A percentile compares a stretch with the other conserved stretches of the same genome.
Conservation (phyloP, 2,329 filamentous ascomycete species). For the Keithomyces neogunnii region DNA sequence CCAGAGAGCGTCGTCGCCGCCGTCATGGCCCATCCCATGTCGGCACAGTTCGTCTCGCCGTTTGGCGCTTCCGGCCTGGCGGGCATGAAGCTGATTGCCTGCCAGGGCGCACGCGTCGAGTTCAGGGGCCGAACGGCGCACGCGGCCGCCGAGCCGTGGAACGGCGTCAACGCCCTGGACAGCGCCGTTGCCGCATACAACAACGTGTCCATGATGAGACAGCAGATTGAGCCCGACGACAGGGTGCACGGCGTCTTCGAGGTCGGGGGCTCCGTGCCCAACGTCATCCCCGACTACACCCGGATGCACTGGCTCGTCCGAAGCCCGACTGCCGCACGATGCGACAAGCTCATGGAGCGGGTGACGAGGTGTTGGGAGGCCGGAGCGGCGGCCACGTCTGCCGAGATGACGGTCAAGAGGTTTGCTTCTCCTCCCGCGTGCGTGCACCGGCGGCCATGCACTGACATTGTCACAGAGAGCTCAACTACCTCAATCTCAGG, state of each 20-base stretch:
- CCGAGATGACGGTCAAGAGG: background rate
- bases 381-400: background rate
- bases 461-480: background rate
- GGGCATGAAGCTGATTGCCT: constrained; percentile 19
- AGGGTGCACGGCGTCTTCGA: constrained; percentile 41
- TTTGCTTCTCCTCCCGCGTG: background rate
- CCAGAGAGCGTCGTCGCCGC: constrained; percentile 1
- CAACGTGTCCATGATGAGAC: constrained; percentile 35
- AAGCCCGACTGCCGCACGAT: background rate
- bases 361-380: background rate
- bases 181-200: constrained; percentile 33
- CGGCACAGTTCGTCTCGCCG: constrained; percentile 1
- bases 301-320: constrained; percentile 20
- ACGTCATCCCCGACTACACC: constrained; percentile 33
- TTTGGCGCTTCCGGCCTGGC: constrained; percentile 11
- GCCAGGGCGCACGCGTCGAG: constrained; percentile 10
- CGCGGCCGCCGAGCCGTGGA: constrained; percentile 38
- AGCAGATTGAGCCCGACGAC: constrained; percentile 39
- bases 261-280: constrained; percentile 29
- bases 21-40: constrained; percentile 13
- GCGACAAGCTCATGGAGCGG: background rate
- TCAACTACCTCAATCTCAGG: background rate
- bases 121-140: constrained; percentile 37
- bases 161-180: constrained; percentile 42
- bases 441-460: background rate